Base-by-base conservation (phyloP, 768 basidiomycete genomes). In the Pleurotus eryngii region DNA sequence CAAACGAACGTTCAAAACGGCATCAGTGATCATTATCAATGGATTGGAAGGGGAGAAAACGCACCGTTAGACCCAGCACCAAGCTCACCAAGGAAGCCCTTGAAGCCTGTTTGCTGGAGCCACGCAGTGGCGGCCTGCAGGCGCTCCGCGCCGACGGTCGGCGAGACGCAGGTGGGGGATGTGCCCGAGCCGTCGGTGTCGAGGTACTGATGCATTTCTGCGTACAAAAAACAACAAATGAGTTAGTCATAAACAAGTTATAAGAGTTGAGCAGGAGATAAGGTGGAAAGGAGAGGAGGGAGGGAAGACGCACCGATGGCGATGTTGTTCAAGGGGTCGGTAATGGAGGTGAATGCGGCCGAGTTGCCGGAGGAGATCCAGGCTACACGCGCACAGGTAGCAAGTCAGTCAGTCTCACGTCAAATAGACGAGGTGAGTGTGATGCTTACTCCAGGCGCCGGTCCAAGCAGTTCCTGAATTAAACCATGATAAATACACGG, bases 161-260 rank as follows among this genome's bases (percentile, higher is more conserved):
- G 70, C 8, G 79, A 82, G 38, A 86, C 84, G 63, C 85, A 87
- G 26, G 69, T 75, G 2, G 64, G 64, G 51, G 67, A 75, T 6
- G 84, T 85, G 49, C 82, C 83, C n/a, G 82, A 84, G 59, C 81
- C 78, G 63, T 87, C 84, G 27, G 77, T 78, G 68, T 86, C 84
- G 63, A 87, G 83, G 72, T 87, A 87, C 66, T 86, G 83, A 67
- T 87, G 84, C 82, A 86, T 85, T 85, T 81, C 80, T 64, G 1
- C 11, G 11, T 20, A 20, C 20, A 20, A 20, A 1, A 20, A 20
- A 20, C 20, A 20, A 20, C 20, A 20, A 20, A 20, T 20, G 20
- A 20, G 20, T 20, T 20, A 20, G 20, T 2, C 20, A 20, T 20
- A 20, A 20, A 20, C 20, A 20, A 2, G 20, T 20, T 20, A 20